Base-by-base conservation (phyloP, 208 protist species). In the Kentomonas sorsogonicus region DNA sequence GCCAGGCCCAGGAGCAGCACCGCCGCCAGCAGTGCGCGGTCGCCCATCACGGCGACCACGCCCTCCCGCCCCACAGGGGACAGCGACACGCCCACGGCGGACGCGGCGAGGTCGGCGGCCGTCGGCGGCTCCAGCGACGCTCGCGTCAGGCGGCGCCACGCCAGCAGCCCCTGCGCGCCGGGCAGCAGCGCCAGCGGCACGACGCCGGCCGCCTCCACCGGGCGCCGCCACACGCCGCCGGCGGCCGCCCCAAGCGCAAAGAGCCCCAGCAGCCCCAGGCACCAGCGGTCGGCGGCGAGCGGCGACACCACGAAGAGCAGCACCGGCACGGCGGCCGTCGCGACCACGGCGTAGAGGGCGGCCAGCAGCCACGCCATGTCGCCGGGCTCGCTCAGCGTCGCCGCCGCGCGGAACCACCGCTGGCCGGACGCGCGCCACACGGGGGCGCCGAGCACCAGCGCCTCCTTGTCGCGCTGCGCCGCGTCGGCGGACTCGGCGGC, bases 301-400 rank as follows among this genome's bases (percentile, higher is more conserved):
- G n/a, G n/a, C n/a, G n/a, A n/a, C n/a, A n/a, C n/a, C n/a, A n/a
- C n/a, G n/a, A n/a, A n/a, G 4, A 60, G 3, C 63, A 57, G 63
- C 31, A 63, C 56, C 25, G 70, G 53, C 27, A 51, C 27, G 0
- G 60, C 69, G 13, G 57, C 67, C 54, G 59, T 53, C 15, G 60
- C 20, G 33, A 58, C 43, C 13, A 53, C 22, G 7, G 59, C 69
- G 0, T 53, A 5, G 0, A 70, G 6, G 7, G 56, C 18, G n/a
- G 58, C 34, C 22, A 50, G 41, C 46, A 70, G 25, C 46, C 63
- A 75, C 18, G 58, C 30, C 13, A 63, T 31, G 48, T 75, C 69
- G 3, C 53, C 68, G 15, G 33, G 59, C 44, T 74, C 54, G 0
- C 52, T 41, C 7, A 74, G 38, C 9, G 48, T 74, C 30, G 68